Evolutionary conservation across 768 basidiomycete genomes (phyloP).

Genomic region (Dacryopinax primogenitus): DNA sequence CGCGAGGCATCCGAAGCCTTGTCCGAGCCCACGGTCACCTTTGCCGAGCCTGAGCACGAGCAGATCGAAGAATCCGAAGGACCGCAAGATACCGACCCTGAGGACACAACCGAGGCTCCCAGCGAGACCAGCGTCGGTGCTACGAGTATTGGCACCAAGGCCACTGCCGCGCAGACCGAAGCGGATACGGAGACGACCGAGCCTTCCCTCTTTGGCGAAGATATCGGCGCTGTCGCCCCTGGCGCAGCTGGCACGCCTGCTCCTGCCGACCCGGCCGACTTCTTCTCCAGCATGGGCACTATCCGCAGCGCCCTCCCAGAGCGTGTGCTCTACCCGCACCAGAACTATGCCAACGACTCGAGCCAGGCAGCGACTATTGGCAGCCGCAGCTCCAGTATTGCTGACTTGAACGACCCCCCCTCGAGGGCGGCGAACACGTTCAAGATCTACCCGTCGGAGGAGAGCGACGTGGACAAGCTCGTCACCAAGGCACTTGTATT

Average conservation of each 20-base stretch:
- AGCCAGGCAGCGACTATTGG: constrained; percentile 92
- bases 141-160: constrained; percentile 40
- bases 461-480: constrained; percentile 74
- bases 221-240: constrained; percentile 26
- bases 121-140: constrained; percentile 60
- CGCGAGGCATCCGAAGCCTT: constrained; percentile 25
- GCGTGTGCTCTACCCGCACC: constrained; percentile 57
- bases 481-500: constrained; percentile 88
- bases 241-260: constrained; percentile 46
- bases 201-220: constrained; percentile 79
- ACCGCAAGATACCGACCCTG: constrained; percentile 23
- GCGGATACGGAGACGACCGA: constrained; percentile 46
- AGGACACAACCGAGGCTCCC: constrained; percentile 43
- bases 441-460: constrained; percentile 76
- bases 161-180: constrained; percentile 52
- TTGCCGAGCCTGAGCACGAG: constrained; percentile 58
- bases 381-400: constrained; percentile 73
- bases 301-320: constrained; percentile 34
- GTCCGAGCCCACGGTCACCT: constrained; percentile 70
- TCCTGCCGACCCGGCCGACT: constrained; percentile 59
- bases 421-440: constrained; percentile 44
- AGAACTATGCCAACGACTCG: constrained; percentile 67
- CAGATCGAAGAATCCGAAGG: constrained; percentile 22
- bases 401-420: constrained; percentile 42
- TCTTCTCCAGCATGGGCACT: constrained; percentile 69